Percentiles rank a stretch among this genome's conserved stretches.
These are phyloP conservation scores for Ascosphaera apis DNA, from an alignment of 2,329 filamentous ascomycete genomes.

Conservation along the genomic window DNA sequence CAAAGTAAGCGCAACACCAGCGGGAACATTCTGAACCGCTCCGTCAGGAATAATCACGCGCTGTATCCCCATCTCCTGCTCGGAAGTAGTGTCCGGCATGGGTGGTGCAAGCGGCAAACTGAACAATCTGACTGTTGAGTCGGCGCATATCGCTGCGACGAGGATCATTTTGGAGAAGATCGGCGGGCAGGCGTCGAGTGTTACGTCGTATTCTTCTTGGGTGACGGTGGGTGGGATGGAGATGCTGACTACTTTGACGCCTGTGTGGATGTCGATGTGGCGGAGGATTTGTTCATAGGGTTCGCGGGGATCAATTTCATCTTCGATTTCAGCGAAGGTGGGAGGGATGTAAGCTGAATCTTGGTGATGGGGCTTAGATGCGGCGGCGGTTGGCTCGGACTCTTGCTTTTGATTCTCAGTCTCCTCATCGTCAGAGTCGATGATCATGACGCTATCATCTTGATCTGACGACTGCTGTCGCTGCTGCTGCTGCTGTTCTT, in stretches of 20 bases:
- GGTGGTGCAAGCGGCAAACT: slow-evolving; percentile 32
- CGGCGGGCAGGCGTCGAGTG: slow-evolving; percentile 21
- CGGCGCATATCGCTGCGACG: slow-evolving; percentile 31
- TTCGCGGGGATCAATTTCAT: slow-evolving; percentile 32
- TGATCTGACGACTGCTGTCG: slow-evolving; percentile 8
- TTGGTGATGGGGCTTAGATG: background rate
- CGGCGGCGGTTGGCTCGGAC: background rate
- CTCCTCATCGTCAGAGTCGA: slow-evolving; percentile 33
- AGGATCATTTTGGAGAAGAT: slow-evolving; percentile 28
- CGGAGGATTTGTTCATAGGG: slow-evolving; percentile 32
- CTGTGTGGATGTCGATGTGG: slow-evolving; percentile 31
- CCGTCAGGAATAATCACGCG: slow-evolving; percentile 24
- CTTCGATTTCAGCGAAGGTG: slow-evolving; percentile 27
- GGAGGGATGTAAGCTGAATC: background rate
- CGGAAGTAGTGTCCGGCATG: slow-evolving; percentile 17
- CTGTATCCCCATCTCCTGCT: slow-evolving; percentile 20
- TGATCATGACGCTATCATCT: slow-evolving; percentile 28
- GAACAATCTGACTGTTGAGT: slow-evolving; percentile 32
- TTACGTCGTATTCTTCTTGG: slow-evolving; percentile 13
- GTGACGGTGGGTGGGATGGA: slow-evolving; percentile 25
- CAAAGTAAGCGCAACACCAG: slow-evolving; percentile 30
- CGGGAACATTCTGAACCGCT: slow-evolving; percentile 26
- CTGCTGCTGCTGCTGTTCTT: slow-evolving; percentile 8
- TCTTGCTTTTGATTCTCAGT: slow-evolving; percentile 14
- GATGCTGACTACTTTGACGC: slow-evolving; percentile 29